phyloP scores from a whole-genome alignment of 2,329 filamentous ascomycete genomes.

The Epichloe typhina region DNA sequence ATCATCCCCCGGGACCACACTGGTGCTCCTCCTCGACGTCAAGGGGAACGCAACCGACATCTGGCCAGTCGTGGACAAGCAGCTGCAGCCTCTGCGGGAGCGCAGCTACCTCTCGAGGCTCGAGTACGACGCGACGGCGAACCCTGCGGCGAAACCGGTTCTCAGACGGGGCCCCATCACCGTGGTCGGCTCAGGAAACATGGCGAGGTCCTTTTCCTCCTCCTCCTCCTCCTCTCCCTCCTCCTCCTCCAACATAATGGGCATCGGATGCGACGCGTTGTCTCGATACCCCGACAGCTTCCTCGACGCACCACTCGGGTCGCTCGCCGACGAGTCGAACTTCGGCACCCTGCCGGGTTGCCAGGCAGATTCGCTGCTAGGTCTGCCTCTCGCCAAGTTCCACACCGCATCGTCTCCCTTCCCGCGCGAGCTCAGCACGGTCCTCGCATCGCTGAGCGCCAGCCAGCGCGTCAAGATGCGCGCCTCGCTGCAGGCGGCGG shows the following conservation, averaged over 20 bases:
- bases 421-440: slow-evolving; percentile 33
- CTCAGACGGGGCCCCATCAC: slow-evolving; percentile 41
- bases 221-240: too few relatives aligned
- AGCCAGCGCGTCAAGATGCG: slow-evolving; percentile 28
- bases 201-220: slow-evolving; percentile 3
- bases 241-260: background rate
- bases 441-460: slow-evolving; percentile 21
- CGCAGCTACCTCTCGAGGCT: slow-evolving; percentile 41
- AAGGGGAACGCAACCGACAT: slow-evolving; percentile 31
- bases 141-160: slow-evolving; percentile 17
- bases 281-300: slow-evolving; percentile 40
- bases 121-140: slow-evolving; percentile 25
- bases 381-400: slow-evolving; percentile 41
- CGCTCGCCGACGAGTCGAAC: slow-evolving; percentile 12
- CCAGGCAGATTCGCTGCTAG: slow-evolving; percentile 1
- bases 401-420: slow-evolving; percentile 53
- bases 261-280: slow-evolving; percentile 4
- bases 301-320: slow-evolving; percentile 49
- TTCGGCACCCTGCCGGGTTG: slow-evolving; percentile 1
- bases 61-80: slow-evolving; percentile 14
- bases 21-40: slow-evolving; percentile 54
- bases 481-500: slow-evolving; percentile 32
- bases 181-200: slow-evolving; percentile 52
- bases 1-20: slow-evolving; percentile 35
- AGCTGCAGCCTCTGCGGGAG: slow-evolving; percentile 43